Evolutionary conservation across 306 rosid species (phyloP), one percentile per base, ranked within the genome.

Genomic region (Arachis stenosperma): DNA sequence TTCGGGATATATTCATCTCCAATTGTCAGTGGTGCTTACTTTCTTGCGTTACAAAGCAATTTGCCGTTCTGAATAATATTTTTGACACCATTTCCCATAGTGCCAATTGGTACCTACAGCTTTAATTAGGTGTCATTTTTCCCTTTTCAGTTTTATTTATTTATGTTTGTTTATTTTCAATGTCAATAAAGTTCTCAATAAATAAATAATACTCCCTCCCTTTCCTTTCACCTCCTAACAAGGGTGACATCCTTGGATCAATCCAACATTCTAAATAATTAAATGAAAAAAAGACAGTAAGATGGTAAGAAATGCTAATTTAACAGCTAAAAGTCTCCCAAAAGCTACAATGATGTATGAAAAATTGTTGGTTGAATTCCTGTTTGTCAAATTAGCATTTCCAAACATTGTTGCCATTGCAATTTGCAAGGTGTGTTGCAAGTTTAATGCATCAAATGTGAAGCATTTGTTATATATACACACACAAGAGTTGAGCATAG

Each of bases 371-470:
- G 37, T 2, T 33, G 37, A 33, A 0, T 33, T 33, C 37, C 37
- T 22, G 4, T 33, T 33, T 12, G 33, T 42, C 12, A n/a, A 30
- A 64, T 42, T 64, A 15, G 15, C 47, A 42, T 63, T 61, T 61
- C 8, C 48, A 39, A 13, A 61, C 8, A 14, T 44, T 40, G 33
- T 39, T 57, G 7, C 48, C 59, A 9, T 43, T 71, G 67, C 59
- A 51, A 46, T 11, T 43, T 71, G 67, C 59, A 51, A 46, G 22
- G 30, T 72, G 27, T 12, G 36, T 43, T 30, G 75, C 75, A 2
- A 22, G 42, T 56, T 56, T 39, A 57, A 41, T 53, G 62, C 6
- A 39, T 53, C 29, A 52, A 55, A 68, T 51, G 60, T n/a, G 10
- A 6, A 9, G 62, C 73, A 68, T 39, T 40, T 15, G 40, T 33